Percentiles rank a stretch among this genome's conserved stretches.
Conservation (phyloP, 805 yeast species). For the Cyberlindnera mycetangii region DNA sequence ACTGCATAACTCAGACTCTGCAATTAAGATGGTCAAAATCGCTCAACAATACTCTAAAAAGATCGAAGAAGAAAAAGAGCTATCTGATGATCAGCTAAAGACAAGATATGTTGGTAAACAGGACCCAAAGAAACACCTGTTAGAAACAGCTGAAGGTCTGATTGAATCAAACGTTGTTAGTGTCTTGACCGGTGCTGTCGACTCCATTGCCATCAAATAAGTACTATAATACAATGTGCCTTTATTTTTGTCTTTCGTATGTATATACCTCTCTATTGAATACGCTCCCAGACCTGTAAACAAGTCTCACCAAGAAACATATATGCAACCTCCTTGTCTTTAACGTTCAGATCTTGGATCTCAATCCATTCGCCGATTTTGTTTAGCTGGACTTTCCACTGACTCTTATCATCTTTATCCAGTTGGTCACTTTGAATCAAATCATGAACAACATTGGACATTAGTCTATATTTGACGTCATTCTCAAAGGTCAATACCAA, state of each 20-base stretch:
- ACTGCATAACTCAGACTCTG: conserved; percentile 66
- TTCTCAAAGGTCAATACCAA: conserved; percentile 30
- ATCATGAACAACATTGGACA: conserved; percentile 46
- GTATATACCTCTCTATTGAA: too few relatives aligned
- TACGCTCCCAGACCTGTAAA: conserved; percentile 64
- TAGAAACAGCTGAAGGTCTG: conserved; percentile 80
- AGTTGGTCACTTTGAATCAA: conserved; percentile 18
- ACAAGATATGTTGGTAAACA: conserved; percentile 98
- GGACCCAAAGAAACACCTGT: conserved; percentile 96
- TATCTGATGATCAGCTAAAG: conserved; percentile 83
- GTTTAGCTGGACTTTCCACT: conserved; percentile 49
- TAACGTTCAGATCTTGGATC: conserved; percentile 49
- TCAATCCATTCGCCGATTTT: conserved; percentile 54
- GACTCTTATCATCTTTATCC: conserved; percentile 30
- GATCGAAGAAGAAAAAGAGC: conserved; percentile 87
- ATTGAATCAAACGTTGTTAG: conserved; percentile 90
- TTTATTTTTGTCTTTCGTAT: too few relatives aligned
- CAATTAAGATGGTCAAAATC: conserved; percentile 79
- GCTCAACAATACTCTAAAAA: conserved; percentile 88
- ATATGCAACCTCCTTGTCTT: conserved; percentile 50
- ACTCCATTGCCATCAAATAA: conserved; percentile 83
- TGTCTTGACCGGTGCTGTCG: conserved; percentile 83
- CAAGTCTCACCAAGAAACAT: conserved; percentile 60
- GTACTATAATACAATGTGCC: background rate
- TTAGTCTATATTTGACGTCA: conserved; percentile 37